Evolutionary conservation across 805 yeast genomes (phyloP).

Genomic region (Spathaspora passalidarum): DNA sequence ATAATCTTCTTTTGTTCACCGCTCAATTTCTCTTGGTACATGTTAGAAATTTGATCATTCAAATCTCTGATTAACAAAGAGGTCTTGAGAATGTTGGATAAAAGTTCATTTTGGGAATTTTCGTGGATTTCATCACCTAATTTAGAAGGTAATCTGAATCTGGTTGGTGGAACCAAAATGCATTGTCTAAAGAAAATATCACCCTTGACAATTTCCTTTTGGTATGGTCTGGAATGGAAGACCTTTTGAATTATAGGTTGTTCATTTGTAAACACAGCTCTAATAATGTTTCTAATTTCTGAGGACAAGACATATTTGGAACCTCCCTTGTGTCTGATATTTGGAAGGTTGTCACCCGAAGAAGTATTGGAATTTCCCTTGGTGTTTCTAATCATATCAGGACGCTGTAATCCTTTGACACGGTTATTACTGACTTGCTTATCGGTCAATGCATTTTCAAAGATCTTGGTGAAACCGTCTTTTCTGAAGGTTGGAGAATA

Average conservation of each 20-base stretch:
- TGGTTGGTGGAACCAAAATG: slow-evolving; percentile 90
- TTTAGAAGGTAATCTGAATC: slow-evolving; percentile 95
- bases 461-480: slow-evolving; percentile 90
- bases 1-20: slow-evolving; percentile 71
- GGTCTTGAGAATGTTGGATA: slow-evolving; percentile 77
- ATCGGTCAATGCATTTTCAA: slow-evolving; percentile 80
- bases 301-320: slow-evolving; percentile 80
- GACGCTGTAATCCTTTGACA: slow-evolving; percentile 74
- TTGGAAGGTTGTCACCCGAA: slow-evolving; percentile 36
- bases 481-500: slow-evolving; percentile 91
- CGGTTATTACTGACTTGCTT: slow-evolving; percentile 80
- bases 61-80: slow-evolving; percentile 81
- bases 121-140: slow-evolving; percentile 96
- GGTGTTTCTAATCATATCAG: slow-evolving; percentile 55
- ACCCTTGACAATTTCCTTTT: slow-evolving; percentile 48
- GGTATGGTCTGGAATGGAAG: slow-evolving; percentile 78
- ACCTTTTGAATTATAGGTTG: slow-evolving; percentile 62
- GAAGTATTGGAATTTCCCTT: slow-evolving; percentile 9
- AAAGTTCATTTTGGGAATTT: slow-evolving; percentile 85
- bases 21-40: slow-evolving; percentile 38
- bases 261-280: slow-evolving; percentile 74
- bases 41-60: slow-evolving; percentile 73
- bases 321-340: slow-evolving; percentile 61
- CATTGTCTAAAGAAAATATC: slow-evolving; percentile 90
- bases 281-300: slow-evolving; percentile 77